These are phyloP conservation scores for Mycena metata DNA, from an alignment of 768 basidiomycete genomes.

Conservation along the genomic window DNA sequence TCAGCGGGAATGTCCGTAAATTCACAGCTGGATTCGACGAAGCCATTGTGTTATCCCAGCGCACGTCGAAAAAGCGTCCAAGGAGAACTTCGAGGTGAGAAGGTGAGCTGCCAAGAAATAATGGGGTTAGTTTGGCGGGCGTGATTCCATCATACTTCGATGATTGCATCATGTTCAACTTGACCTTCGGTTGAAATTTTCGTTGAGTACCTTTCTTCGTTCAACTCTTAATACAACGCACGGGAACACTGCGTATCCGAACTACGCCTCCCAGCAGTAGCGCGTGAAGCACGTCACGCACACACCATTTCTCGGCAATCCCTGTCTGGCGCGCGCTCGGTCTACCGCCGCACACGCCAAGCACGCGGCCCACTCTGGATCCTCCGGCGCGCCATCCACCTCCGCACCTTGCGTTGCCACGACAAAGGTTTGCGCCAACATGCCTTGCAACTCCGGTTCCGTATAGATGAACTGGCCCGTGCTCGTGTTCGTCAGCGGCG, in stretches of 20 bases:
- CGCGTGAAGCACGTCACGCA: conserved; percentile 46
- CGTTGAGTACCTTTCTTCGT: too few relatives aligned
- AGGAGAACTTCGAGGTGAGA: too few relatives aligned
- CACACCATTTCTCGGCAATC: conserved; percentile 45
- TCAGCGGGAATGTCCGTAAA: background rate
- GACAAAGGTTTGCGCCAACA: conserved; percentile 60
- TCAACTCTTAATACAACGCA: too few relatives aligned
- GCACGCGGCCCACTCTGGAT: conserved; percentile 67
- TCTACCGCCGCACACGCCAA: conserved; percentile 65
- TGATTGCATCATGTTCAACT: too few relatives aligned
- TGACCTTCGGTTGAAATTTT: too few relatives aligned
- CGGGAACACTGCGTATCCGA: too few relatives aligned
- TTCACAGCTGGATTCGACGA: background rate
- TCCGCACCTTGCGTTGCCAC: conserved; percentile 57
- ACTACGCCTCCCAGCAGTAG: conserved; percentile 45
- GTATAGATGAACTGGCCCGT: conserved; percentile 61
- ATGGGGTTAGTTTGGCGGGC: too few relatives aligned
- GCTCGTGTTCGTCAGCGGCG: conserved; percentile 56
- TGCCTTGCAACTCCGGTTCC: conserved; percentile 52
- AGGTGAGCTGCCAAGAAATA: too few relatives aligned
- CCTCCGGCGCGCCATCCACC: conserved; percentile 55
- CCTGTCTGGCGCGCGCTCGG: conserved; percentile 44
- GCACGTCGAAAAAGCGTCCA: too few relatives aligned
- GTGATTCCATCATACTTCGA: too few relatives aligned
- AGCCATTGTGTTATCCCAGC: background rate